Evolutionary conservation across 2,329 filamentous ascomycete genomes (phyloP), one percentile per base, ranked within the genome.

Genomic region (Arthroderma uncinatum): DNA sequence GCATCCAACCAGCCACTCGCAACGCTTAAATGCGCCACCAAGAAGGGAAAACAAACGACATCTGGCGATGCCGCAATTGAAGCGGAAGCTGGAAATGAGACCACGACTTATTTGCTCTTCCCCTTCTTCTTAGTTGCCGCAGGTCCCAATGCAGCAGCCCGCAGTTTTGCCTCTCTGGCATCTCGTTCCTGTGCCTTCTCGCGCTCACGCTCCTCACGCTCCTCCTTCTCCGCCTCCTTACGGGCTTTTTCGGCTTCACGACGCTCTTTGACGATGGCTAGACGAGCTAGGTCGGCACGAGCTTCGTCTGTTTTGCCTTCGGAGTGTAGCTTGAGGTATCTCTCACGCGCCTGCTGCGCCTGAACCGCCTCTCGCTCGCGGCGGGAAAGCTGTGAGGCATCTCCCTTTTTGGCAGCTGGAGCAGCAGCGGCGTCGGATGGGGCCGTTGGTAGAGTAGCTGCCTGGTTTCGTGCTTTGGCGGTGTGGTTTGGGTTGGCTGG

Each of bases 261-360:
- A 76, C 89, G 86, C 79, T 95, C 89, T 52, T 85, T 83, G 63
- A 98, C 89, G 59, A 92, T 70, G 71, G 78, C 83, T 67, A 98
- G 75, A 57, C 93, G 82, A 59, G 89, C 92, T 64, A 97, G 69
- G 73, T 98, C 93, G 4, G 88, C 85, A 70, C 89, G 86, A 52
- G 92, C 91, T 78, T 96, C 88, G 60, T 98, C 93, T 47, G 93
- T 97, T 83, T 97, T 97, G 67, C 92, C 92, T 68, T 90, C 87
- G 58, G 90, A 88, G 67, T 96, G 92, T 65, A 96, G 73, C 75
- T 94, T 95, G 78, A 89, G 82, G 69, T 95, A 96, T 64, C 84
- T 81, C 77, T 95, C 91, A 71, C 90, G 91, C 30, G 89, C 89
- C 70, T 92, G 87, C 61, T 86, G 85, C 1, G 91, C 91, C 74